Evolutionary conservation across 2,329 filamentous ascomycete species (phyloP).

Genomic region (Daldinia eschscholtzii): DNA sequence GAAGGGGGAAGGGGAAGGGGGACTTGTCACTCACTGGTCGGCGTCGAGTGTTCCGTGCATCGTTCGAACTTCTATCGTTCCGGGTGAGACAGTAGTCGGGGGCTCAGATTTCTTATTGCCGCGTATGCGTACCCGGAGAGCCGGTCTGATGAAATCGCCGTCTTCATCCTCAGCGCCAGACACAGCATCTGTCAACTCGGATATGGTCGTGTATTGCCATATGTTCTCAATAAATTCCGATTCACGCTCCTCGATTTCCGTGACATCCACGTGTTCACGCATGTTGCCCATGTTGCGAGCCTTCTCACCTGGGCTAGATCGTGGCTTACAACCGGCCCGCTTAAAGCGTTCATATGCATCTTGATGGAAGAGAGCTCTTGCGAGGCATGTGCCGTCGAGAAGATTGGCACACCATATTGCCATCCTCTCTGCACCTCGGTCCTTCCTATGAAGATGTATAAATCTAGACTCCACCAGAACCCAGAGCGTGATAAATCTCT

Average conservation of each 20-base stretch:
- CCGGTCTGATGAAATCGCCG: background rate
- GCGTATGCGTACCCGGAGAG: conserved; percentile 16
- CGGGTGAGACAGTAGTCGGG: background rate
- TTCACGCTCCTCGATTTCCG: fast-evolving
- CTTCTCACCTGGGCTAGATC: background rate
- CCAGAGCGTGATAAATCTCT: conserved; percentile 45
- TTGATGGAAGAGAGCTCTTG: conserved; percentile 14
- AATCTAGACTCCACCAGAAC: conserved; percentile 33
- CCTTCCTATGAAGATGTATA: conserved; percentile 38
- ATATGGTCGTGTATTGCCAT: conserved; percentile 22
- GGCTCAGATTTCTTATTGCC: conserved; percentile 17
- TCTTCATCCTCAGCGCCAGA: background rate
- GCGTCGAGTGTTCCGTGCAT: conserved; percentile 47
- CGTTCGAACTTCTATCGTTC: conserved; percentile 30
- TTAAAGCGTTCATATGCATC: background rate
- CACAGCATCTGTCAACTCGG: conserved; percentile 6
- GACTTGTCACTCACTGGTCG: conserved; percentile 32
- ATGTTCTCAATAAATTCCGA: conserved; percentile 5
- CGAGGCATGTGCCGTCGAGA: conserved; percentile 14
- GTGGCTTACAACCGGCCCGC: background rate
- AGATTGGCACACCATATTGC: conserved; percentile 36
- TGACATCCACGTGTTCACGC: background rate
- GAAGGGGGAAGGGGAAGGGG: no score
- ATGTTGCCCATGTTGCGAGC: background rate
- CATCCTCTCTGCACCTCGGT: conserved; percentile 28